Evolutionary conservation across 2,329 filamentous ascomycete species (phyloP), one percentile per base, ranked within the genome.

Genomic region (Cercospora zeina): DNA sequence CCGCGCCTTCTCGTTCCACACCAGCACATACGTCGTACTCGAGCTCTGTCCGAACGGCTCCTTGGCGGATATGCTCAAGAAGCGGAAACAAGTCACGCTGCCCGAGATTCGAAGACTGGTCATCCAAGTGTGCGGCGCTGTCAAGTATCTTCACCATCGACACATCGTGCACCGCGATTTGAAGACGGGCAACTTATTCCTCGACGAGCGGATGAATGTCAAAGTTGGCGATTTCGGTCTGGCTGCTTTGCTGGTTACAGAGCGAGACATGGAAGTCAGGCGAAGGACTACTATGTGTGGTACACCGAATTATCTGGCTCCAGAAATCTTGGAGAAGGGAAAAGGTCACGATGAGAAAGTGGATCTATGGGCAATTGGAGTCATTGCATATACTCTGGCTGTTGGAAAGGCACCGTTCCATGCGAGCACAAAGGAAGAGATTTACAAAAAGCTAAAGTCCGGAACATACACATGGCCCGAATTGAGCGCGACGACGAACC

Each of bases 171-270:
- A 99, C 77, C 87, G 95, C 54, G 95, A 99, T 77, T 78, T 99
- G 70, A 99, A 99, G 78, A 97, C 97, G 82, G 96, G 95, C 54
- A 99, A 99, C 75, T 88, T 99, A 68, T 99, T 99, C 72, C 82
- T 99, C 57, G 95, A 99, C 75, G 86, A 86, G 58, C 83, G 92
- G 68, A 97, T 99, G 93, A 96, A 99, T 72, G 89, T 96, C 70
- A 99, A 99, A 76, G 91, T 99, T 70, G 95, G 95, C 49, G 95
- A 99, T 76, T 99, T 99, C 78, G 95, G 95, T 2, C 82, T 99
- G 59, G 95, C 95, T 31, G 95, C 96, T 30, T 82, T 99, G 70
- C 82, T 97, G 61, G 87, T 97, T 49, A 96, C 93, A 9, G 91
- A 93, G 73, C 92, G 89, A 75, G 95, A 99, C 72, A 90, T 91